phyloP scores from a whole-genome alignment of 2,329 filamentous ascomycete genomes.

The Claviceps purpurea region DNA sequence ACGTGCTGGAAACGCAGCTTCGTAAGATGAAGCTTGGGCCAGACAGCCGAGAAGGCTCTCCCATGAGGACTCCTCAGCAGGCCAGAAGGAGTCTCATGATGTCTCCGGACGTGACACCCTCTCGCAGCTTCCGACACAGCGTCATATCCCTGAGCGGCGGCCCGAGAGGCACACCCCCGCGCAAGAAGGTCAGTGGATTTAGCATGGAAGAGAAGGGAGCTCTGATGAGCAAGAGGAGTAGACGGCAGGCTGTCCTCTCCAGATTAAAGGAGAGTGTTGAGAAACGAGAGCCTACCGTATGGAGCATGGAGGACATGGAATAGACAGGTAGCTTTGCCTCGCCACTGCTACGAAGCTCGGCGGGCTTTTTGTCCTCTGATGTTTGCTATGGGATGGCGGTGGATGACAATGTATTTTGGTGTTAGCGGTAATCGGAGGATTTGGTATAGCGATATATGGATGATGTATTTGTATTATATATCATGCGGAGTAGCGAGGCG shows the following conservation, averaged over 20 bases:
- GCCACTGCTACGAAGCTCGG: neutral
- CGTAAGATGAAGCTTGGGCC: conserved; percentile 50
- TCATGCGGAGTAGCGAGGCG: neutral
- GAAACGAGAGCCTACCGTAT: conserved; percentile 36
- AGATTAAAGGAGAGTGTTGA: conserved; percentile 37
- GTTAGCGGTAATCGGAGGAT: too few species aligned
- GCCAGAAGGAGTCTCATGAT: conserved; percentile 23
- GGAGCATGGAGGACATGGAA: conserved; percentile 35
- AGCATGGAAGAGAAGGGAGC: conserved; percentile 43
- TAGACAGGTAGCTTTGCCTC: conserved; percentile 8
- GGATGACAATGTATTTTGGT: neutral
- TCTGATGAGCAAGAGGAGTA: conserved; percentile 40
- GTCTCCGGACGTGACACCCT: conserved; percentile 30
- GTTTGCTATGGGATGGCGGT: conserved; percentile 12
- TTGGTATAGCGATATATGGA: conserved; percentile 1
- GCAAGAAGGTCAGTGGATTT: conserved; percentile 50
- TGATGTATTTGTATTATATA: neutral
- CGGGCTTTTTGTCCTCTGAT: neutral
- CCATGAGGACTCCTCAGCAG: conserved; percentile 24
- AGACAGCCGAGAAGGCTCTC: conserved; percentile 29
- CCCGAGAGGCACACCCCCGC: conserved; percentile 31
- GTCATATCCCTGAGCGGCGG: conserved; percentile 28
- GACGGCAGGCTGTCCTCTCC: conserved; percentile 36
- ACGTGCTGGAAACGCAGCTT: conserved; percentile 79
- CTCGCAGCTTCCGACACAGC: conserved; percentile 27